Evolutionary conservation across 208 protist species (phyloP), one percentile per base, ranked within the genome.

Genomic region (Trypanosoma cruzi): DNA sequence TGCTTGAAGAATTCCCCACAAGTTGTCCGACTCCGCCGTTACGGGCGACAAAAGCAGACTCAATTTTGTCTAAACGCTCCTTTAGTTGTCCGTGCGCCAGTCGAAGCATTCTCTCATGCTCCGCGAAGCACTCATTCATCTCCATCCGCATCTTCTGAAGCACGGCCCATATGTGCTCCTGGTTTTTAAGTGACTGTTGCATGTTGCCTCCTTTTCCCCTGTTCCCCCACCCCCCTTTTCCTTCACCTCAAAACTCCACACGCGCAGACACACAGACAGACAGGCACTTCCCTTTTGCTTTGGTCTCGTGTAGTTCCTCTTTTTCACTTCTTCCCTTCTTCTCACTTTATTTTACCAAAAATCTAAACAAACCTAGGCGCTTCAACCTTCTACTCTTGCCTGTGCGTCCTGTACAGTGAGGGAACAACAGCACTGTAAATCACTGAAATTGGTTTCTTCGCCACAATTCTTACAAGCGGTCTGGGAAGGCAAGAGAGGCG

Each of bases 31-130:
- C 50, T 36, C n/a, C 53, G 26, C 70, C 64, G 20, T 56, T 62
- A 20, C 40, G 64, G 8, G 32, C 55, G 2, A 44, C 64, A 18
- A 84, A 75, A 20, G 58, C 74, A 44, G 56, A 67, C 10, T 84
- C 77, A 46, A 93, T 71, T 42, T 84, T 76, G 18, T 88, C 84
- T 20, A 93, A 63, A 31, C 75, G 80, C 32, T 65, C 74, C 53
- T 75, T 80, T 2, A 93, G 52, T 28, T 81, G 78, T 8, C 68
- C 69, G 63, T 90, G 88, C 13, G 84, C 68, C 3, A 80, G 34
- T 54, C 81, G 72, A 4, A 93, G 70, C 22, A 77, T 68, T 22
- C 80, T 68, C 66, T 93, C 78, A 60, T 93, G 88, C 34, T 82
- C 71, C 1, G 54, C 52, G 61, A 90, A 89, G 46, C 79, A 85